Evolutionary conservation across 768 basidiomycete genomes (phyloP).

Genomic region (Russula dissimulans): DNA sequence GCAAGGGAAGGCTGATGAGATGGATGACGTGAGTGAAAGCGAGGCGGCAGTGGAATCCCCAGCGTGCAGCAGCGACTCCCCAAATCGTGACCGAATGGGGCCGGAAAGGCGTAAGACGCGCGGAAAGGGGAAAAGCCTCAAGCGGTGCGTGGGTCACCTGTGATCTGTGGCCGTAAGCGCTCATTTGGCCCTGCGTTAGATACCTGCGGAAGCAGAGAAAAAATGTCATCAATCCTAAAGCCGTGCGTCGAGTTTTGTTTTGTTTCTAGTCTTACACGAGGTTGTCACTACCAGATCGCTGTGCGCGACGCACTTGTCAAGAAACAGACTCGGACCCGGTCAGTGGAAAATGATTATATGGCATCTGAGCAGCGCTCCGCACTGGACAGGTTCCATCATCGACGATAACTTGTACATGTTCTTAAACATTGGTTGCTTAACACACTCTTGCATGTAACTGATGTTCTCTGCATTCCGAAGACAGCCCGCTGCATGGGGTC

Average conservation of each 20-base stretch:
- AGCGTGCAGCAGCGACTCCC: slow-evolving; percentile 25
- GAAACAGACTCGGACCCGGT: slow-evolving; percentile 27
- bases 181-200: slow-evolving; percentile 23
- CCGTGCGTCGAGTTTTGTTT: slow-evolving; percentile 34
- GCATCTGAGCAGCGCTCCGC: slow-evolving; percentile 28
- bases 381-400: slow-evolving; percentile 32
- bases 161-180: neutral
- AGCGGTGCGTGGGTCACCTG: slow-evolving; percentile 37
- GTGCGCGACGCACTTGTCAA: slow-evolving; percentile 34
- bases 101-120: slow-evolving; percentile 74
- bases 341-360: slow-evolving; percentile 21
- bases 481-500: neutral
- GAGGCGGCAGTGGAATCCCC: slow-evolving; percentile 33
- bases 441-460: neutral
- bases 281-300: slow-evolving; percentile 32
- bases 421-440: too few species aligned
- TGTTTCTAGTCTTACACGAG: neutral
- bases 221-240: slow-evolving; percentile 84
- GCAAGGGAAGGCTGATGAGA: slow-evolving; percentile 65
- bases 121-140: slow-evolving; percentile 79
- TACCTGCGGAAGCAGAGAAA: slow-evolving; percentile 87
- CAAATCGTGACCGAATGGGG: slow-evolving; percentile 28
- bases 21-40: slow-evolving; percentile 34
- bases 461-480: neutral
- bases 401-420: neutral